phyloP scores from a whole-genome alignment of 768 basidiomycete species.

The Holtermannia corniformis region DNA sequence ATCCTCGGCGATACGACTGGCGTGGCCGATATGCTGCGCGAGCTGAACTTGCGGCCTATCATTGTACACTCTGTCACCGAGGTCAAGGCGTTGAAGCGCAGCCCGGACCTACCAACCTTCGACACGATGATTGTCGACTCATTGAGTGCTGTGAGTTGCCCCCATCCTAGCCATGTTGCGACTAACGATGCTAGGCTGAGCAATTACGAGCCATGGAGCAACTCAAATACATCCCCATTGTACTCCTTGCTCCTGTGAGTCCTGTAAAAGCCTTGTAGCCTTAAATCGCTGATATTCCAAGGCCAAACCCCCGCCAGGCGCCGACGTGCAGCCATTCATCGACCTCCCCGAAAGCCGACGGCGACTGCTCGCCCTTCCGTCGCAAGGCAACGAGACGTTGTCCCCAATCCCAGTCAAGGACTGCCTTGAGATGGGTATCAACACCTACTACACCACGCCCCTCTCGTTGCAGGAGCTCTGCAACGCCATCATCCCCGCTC shows the following conservation, averaged over 20 bases:
- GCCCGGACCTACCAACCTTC: conserved; percentile 76
- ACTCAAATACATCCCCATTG: conserved; percentile 90
- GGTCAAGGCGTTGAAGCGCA: conserved; percentile 46
- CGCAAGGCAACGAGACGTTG: conserved; percentile 29
- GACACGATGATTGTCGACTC: conserved; percentile 96
- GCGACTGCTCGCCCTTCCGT: conserved; percentile 33
- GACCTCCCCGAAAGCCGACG: conserved; percentile 32
- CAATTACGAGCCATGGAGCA: conserved; percentile 84
- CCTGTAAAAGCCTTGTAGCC: background rate
- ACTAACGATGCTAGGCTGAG: conserved; percentile 56
- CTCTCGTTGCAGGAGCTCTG: conserved; percentile 78
- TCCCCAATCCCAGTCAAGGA: conserved; percentile 65
- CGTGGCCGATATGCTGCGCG: conserved; percentile 64
- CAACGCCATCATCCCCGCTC: conserved; percentile 81
- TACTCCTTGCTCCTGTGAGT: conserved; percentile 65
- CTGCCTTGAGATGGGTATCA: conserved; percentile 93
- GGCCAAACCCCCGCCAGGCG: conserved; percentile 51
- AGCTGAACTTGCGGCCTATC: conserved; percentile 68
- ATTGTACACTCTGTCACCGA: conserved; percentile 70
- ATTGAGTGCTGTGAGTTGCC: conserved; percentile 58
- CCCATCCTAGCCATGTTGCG: background rate
- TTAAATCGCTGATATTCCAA: conserved; percentile 6
- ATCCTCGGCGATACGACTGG: conserved; percentile 65
- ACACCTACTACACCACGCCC: conserved; percentile 86
- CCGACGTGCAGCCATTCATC: conserved; percentile 38